Evolutionary conservation across 179 eudicot genomes (phyloP), one percentile per base, ranked within the genome.

Genomic region (Silene vulgaris): DNA sequence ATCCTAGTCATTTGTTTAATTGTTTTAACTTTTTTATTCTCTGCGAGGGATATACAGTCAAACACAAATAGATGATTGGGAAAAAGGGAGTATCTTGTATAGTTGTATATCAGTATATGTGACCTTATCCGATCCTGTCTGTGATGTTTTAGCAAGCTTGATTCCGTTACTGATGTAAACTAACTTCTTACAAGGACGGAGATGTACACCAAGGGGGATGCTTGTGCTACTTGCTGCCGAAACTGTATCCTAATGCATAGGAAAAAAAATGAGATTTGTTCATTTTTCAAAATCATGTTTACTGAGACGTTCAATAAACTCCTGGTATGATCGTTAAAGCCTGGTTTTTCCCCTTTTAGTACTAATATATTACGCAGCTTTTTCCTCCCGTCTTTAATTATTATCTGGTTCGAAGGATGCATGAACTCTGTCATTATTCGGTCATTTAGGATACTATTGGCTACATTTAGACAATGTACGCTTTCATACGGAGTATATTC

Each of bases 251-350:
- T 79, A 69, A 59, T 75, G 43, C 91, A 85, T 81, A 54, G 29
- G 56, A 66, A 40, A 71, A 80, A 77, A 40, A 63, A 69, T 21
- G 83, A 69, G 69, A 71, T 74, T 0, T 69, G 82, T 59, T 64
- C 79, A 21, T 89, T 88, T 75, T 85, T 88, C 79, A 89, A 89
- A 80, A 70, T 89, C 73, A 78, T 89, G 88, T 61, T 78, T 60
- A 84, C 74, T 16, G 62, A 75, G 29, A 29, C 32, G 2, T 85
- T 76, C 80, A 74, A 80, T 26, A 48, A 84, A 48, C 3, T 67
- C 40, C 57, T 88, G 91, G 76, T 75, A 69, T 20, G 73, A 17
- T 19, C 9, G 1, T 54, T 19, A 20, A 43, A 11, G n/a, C 57
- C 30, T 30, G 1, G 12, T 16, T 26, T 13, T 37, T 16, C 70